Base-by-base conservation (phyloP, 176 grass and related monocot species). In the Triticum dicoccoides region DNA sequence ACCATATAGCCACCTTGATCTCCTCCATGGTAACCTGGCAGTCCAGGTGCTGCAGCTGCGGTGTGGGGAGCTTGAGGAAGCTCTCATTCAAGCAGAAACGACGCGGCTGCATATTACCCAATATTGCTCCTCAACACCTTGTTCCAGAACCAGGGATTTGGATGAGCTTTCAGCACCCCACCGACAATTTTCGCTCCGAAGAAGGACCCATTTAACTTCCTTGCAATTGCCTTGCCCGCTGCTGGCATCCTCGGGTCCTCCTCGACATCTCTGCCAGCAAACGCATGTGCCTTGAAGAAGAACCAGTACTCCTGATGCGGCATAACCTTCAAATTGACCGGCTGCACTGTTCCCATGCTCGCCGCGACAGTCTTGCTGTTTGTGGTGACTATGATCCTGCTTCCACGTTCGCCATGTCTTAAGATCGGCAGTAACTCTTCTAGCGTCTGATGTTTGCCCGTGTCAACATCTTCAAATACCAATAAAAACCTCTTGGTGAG, bases 401-500 rank as follows among this genome's bases (percentile, higher is more conserved):
- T 87, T 9, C 67, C 85, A 30, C 37, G 21, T 17, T 11, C 23
- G 1, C 54, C 66, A 2, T 58, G 4, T 5, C 21, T 21, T 39
- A 81, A 14, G 14, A 5, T 52, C 2, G 6, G 39, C 56, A 87
- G 12, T 2, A 87, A 38, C 38, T 81, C 85, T 5, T 81, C 68
- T 14, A 81, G 12, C 12, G 27, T 38, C 8, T 42, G 63, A 10
- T 41, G 58, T 23, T 59, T 59, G 8, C 4, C 9, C 14, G 29
- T 14, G 15, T 79, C 63, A 11, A 86, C 84, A 9, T 86, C 35
- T 34, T 86, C 75, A 3, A 79, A 69, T 5, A 86, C 75, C 9
- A 61, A 33, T 2, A 88, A 21, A 20, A 77, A 68, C 86, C 63
- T 88, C 64, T n/a, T 45, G 62, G 15, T 20, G 10, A 23, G 23